These are phyloP conservation scores for Verruconis gallopava DNA, from an alignment of 2,329 filamentous ascomycete species.

Conservation along the genomic window DNA sequence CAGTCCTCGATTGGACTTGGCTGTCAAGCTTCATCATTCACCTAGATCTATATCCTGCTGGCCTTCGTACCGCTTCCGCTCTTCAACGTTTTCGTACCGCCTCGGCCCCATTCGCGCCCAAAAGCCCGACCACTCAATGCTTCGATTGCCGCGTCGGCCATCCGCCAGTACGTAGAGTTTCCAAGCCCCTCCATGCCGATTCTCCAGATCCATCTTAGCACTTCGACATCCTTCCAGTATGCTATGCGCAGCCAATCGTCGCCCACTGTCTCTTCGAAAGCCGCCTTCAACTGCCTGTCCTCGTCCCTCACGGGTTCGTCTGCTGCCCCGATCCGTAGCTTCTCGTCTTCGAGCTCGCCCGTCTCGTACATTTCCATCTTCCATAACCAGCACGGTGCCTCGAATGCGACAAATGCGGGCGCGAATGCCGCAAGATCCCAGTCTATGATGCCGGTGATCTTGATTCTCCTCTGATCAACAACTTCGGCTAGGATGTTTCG, in stretches of 20 bases:
- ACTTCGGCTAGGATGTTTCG: conserved; percentile 16
- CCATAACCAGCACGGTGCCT: conserved; percentile 16
- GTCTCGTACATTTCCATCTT: conserved; percentile 8
- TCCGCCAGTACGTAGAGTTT: neutral
- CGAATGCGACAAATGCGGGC: conserved; percentile 14
- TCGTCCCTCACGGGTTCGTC: neutral
- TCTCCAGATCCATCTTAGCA: neutral
- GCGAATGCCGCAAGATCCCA: conserved; percentile 15
- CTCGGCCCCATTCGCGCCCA: too few relatives aligned
- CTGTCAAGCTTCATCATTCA: too few relatives aligned
- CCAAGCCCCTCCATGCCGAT: neutral
- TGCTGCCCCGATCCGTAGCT: neutral
- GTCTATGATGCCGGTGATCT: conserved; percentile 16
- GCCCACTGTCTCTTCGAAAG: neutral
- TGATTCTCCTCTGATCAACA: conserved; percentile 6
- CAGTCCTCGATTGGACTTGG: too few relatives aligned
- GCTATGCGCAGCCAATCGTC: neutral
- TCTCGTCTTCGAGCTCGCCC: neutral
- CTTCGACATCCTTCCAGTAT: neutral
- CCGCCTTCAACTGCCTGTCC: neutral
- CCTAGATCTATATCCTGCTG: too few relatives aligned
- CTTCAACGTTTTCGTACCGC: too few relatives aligned
- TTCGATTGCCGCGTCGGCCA: neutral
- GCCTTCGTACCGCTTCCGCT: too few relatives aligned
- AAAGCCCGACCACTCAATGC: too few relatives aligned